Base-by-base conservation (phyloP, 2,329 filamentous ascomycete species). In the Zymoseptoria tritici region DNA sequence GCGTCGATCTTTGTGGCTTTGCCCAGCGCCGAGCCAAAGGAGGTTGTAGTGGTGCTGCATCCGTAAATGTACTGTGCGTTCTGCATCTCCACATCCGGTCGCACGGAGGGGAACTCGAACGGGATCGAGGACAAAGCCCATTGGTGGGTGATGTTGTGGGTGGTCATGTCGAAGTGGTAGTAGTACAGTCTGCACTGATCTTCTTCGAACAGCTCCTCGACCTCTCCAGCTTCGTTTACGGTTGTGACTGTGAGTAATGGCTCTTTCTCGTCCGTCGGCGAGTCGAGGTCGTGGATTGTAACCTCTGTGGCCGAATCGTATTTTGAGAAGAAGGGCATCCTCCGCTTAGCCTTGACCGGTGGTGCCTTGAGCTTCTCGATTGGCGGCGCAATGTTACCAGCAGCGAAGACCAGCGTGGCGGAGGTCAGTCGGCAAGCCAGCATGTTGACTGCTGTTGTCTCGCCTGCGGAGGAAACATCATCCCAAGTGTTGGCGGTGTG, bases 401-500 rank as follows among this genome's bases (percentile, higher is more conserved):
- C 81, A 51, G 79, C 83, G 70, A 85, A 90, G 0, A 90, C 78
- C 2, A 88, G 71, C 0, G 83, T 82, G 0, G 85, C 83, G 2
- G 85, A 86, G 1, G 85, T 89, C 50, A 89, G 75, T 3, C 87
- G 82, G 64, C 87, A 89, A 1, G 81, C 83, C 1, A 90, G 76
- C 67, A 90, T 80, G 66, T 86, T 85, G 4, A 89, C 83, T 0
- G 78, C 75, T 16, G 67, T 67, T 0, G 76, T 66, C 60, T 74
- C 61, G 9, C 69, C 67, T 20, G 70, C 64, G 1, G 67, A 24
- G 1, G 71, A 62, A 3, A 80, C 78, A 7, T 66, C 62, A 56
- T 89, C 85, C 87, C 87, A 90, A 1, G 83, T 83, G 64, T 88
- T 89, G 0, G 85, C 87, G 0, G 86, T 88, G 66, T 90, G 87